Percentiles rank a stretch among this genome's conserved stretches.
Evolutionary conservation across 345 rosid species (phyloP).

Genomic region (Ailanthus altissimus): DNA sequence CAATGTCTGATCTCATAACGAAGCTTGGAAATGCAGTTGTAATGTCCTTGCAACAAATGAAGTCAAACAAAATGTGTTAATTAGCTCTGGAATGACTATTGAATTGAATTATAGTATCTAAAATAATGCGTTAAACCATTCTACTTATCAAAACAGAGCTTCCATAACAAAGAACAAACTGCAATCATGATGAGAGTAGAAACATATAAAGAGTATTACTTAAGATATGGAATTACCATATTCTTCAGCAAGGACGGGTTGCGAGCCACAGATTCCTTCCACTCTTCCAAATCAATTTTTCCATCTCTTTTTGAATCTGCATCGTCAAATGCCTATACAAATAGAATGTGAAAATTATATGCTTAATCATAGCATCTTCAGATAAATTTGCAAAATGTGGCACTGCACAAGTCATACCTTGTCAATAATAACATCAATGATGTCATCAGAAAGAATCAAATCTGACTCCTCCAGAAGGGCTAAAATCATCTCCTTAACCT

Average conservation of each 20-base stretch:
- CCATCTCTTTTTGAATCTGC: slow-evolving; percentile 45
- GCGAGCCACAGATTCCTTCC: slow-evolving; percentile 34
- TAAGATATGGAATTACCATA: slow-evolving; percentile 49
- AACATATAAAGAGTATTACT: slow-evolving; percentile 23
- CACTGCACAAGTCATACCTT: slow-evolving; percentile 32
- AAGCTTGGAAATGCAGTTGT: slow-evolving; percentile 43
- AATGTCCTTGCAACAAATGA: slow-evolving; percentile 35
- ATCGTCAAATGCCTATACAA: slow-evolving; percentile 44
- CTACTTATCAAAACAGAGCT: not conserved
- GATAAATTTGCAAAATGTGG: not conserved
- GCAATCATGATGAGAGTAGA: not conserved
- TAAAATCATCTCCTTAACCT: slow-evolving; percentile 47
- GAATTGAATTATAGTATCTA: not conserved
- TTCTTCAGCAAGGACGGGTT: slow-evolving; percentile 43
- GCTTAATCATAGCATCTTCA: not conserved
- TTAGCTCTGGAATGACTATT: not conserved
- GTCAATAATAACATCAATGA: slow-evolving; percentile 36
- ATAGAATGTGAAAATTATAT: not conserved
- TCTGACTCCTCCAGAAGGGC: slow-evolving; percentile 48
- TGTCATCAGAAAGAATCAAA: slow-evolving; percentile 40
- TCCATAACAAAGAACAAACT: no score
- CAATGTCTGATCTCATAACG: slow-evolving; percentile 23
- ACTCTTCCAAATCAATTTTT: slow-evolving; percentile 45
- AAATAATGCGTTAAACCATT: not conserved
- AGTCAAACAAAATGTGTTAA: not conserved